phyloP scores from a whole-genome alignment of 1,284 basidiomycete species.

The Microbotryomycetes sp. region DNA sequence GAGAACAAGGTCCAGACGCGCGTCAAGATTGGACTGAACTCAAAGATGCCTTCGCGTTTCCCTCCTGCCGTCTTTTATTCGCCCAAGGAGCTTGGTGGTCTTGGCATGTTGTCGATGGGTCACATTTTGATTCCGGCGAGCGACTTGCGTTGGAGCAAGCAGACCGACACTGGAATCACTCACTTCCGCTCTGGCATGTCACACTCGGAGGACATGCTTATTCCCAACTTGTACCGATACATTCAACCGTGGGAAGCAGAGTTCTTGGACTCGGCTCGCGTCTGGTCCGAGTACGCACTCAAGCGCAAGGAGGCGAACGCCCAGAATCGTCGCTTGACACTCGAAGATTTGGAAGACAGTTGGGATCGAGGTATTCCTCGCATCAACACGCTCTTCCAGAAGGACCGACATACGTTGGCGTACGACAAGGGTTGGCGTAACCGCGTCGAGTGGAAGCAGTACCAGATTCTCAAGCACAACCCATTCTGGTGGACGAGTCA shows the following conservation, averaged over 20 bases:
- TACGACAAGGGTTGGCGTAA: slow-evolving; percentile 76
- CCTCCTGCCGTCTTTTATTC: slow-evolving; percentile 51
- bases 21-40: slow-evolving; percentile 97
- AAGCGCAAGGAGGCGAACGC: slow-evolving; percentile 98
- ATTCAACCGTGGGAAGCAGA: slow-evolving; percentile 98
- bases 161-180: slow-evolving; percentile 75
- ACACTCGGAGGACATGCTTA: slow-evolving; percentile 66
- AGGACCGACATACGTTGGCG: slow-evolving; percentile 60
- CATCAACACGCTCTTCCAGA: slow-evolving; percentile 96
- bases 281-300: slow-evolving; percentile 99
- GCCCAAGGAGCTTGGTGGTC: slow-evolving; percentile 78
- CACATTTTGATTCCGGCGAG: slow-evolving; percentile 97
- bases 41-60: slow-evolving; percentile 99
- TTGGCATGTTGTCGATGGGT: slow-evolving; percentile 99
- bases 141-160: slow-evolving; percentile 95
- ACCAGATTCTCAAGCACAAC: slow-evolving; percentile 80
- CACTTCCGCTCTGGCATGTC: slow-evolving; percentile 44
- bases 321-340: slow-evolving; percentile 69
- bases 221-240: slow-evolving; percentile 96
- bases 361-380: slow-evolving; percentile 90
- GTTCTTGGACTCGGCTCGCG: slow-evolving; percentile 94
- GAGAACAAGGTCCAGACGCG: slow-evolving; percentile 98
- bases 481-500: slow-evolving; percentile 99
- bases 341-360: slow-evolving; percentile 39
- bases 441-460: slow-evolving; percentile 95